Base-by-base conservation (phyloP, 1,284 basidiomycete genomes). In the Malassezia slooffiae region DNA sequence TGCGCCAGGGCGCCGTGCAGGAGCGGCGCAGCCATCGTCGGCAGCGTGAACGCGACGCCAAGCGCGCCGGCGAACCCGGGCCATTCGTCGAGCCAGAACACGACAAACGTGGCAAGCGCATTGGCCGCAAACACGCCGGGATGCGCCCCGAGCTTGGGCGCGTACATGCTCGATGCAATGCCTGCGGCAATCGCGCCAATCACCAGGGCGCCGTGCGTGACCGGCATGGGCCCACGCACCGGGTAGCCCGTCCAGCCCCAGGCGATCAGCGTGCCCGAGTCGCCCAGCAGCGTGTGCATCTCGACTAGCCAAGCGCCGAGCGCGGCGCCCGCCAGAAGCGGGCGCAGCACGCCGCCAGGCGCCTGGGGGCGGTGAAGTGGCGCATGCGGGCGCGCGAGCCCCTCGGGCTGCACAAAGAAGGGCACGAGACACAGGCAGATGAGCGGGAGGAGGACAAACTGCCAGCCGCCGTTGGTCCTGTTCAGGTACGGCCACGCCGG, bases 241-340 rank as follows among this genome's bases (percentile, higher is more conserved):
- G 89, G 85, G 57, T 82, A 91, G 2, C 89, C 89, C 0, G 83
- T 83, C 86, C 87, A 93, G 1, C 83, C 81, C 84, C 85, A 91
- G 2, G 85, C 80, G 50, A 91, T 78, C 42, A 90, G 76, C 0
- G 86, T 89, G 48, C 82, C 83, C 1, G 81, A 74, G 56, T 95
- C 88, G 5, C 80, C 79, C 31, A 86, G 73, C 44, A 87, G 76
- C 26, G 79, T 82, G 62, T 91, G 85, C 0, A 90, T 6, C 2
- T 50, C 43, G 27, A 47, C 52, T 3, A 64, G 52, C 24, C 64
- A 41, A 10, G 57, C 53, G 19, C 59, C 61, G 9, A 58, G 6
- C n/a, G 56, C 60, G 2, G 55, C 21, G 4, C 58, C 48, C 3
- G 55, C 51, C 11, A 47, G 21, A 17, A 40, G 30, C 24, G 55